A percentile compares a stretch with the other conserved stretches of the same genome.
phyloP scores from a whole-genome alignment of 192 early-diverging fungal genomes.

The Coemansia nantahalensis region DNA sequence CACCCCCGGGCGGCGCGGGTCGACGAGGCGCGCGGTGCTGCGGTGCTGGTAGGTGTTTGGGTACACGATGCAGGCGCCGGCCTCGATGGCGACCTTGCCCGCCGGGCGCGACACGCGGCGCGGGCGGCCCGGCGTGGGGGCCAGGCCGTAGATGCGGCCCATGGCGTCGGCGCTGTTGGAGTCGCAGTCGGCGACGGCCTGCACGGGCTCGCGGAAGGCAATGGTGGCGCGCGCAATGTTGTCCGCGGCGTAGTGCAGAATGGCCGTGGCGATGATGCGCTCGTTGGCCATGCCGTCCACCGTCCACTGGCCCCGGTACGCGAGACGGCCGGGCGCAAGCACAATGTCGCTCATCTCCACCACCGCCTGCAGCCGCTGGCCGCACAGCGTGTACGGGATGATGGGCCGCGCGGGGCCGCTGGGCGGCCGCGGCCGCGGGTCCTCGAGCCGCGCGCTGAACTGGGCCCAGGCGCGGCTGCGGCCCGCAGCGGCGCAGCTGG shows the following conservation, averaged over 20 bases:
- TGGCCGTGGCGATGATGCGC: slow-evolving; percentile 62
- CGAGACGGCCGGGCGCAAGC: slow-evolving; percentile 59
- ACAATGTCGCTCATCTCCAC: slow-evolving; percentile 65
- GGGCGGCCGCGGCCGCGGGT: slow-evolving; percentile 28
- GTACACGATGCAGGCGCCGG: slow-evolving; percentile 61
- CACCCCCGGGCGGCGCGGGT: slow-evolving; percentile 55
- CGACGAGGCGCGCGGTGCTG: slow-evolving; percentile 49
- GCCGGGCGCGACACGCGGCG: slow-evolving; percentile 17
- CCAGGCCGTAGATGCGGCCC: slow-evolving; percentile 21
- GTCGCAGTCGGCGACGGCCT: not conserved
- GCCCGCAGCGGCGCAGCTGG: not conserved
- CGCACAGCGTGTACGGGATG: slow-evolving; percentile 19
- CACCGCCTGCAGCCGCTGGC: slow-evolving; percentile 54
- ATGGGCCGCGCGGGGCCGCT: slow-evolving; percentile 12
- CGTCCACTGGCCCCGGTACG: slow-evolving; percentile 56
- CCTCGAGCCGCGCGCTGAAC: not conserved
- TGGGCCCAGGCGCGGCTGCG: not conserved
- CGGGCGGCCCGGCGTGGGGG: slow-evolving; percentile 6
- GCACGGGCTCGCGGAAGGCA: slow-evolving; percentile 48
- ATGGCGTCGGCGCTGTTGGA: slow-evolving; percentile 1
- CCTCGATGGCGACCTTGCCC: slow-evolving; percentile 37
- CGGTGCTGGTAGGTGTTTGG: slow-evolving; percentile 66
- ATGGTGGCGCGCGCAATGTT: slow-evolving; percentile 60
- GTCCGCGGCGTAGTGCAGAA: slow-evolving; percentile 63
- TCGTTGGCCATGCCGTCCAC: slow-evolving; percentile 65